A percentile compares a stretch with the other conserved stretches of the same genome.
These are phyloP conservation scores for Musa itinerans DNA, from an alignment of 176 grass and related monocot genomes.

Conservation along the genomic window DNA sequence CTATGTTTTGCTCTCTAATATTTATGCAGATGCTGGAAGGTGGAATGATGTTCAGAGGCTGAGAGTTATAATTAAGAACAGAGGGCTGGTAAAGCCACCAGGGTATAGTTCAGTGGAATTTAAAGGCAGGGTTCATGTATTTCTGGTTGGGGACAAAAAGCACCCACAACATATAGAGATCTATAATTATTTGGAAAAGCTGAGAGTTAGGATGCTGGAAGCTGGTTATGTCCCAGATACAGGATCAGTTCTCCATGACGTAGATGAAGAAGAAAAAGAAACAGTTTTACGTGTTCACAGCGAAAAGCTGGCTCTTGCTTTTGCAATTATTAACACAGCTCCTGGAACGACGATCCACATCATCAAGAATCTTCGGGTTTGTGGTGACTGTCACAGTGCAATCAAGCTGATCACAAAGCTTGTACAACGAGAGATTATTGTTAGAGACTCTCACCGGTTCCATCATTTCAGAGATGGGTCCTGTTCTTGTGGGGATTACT, in stretches of 20 bases:
- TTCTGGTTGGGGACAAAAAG: constrained; percentile 76
- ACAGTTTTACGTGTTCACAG: constrained; percentile 64
- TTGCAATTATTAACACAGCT: constrained; percentile 70
- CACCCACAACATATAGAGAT: constrained; percentile 72
- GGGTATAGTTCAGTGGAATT: constrained; percentile 80
- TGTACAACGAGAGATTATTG: constrained; percentile 49
- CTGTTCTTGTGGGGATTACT: constrained; percentile 85
- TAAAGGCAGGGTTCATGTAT: constrained; percentile 68
- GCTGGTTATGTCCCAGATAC: constrained; percentile 82
- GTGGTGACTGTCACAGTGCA: constrained; percentile 70
- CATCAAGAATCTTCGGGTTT: constrained; percentile 83
- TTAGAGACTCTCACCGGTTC: constrained; percentile 75
- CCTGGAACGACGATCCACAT: constrained; percentile 59
- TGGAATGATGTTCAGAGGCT: constrained; percentile 69
- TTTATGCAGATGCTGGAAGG: constrained; percentile 75
- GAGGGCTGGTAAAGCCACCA: constrained; percentile 60
- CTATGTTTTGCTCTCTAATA: constrained; percentile 79
- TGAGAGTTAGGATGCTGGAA: constrained; percentile 60
- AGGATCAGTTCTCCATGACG: constrained; percentile 62
- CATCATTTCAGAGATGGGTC: constrained; percentile 79
- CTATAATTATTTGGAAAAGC: constrained; percentile 69
- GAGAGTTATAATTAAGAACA: constrained; percentile 62
- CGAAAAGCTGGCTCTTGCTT: constrained; percentile 85
- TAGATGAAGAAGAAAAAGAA: constrained; percentile 87
- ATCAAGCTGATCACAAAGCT: constrained; percentile 71